Evolutionary conservation across 306 rosid genomes (phyloP).

Genomic region (Inga oerstediana): DNA sequence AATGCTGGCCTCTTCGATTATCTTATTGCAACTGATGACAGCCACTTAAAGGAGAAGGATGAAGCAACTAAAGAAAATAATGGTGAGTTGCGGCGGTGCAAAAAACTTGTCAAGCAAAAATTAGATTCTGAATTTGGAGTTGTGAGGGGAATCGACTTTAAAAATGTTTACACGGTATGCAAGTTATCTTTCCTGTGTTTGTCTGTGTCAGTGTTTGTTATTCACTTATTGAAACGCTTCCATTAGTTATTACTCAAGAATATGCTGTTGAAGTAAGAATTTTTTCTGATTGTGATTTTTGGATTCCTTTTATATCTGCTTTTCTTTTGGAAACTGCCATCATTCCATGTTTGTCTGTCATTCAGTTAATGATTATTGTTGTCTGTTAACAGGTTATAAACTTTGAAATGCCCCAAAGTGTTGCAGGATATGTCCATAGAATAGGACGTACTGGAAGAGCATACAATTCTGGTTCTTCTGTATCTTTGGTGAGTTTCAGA

Average conservation of each 20-base stretch:
- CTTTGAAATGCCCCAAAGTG: conserved; percentile 84
- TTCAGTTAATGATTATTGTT: conserved; percentile 15
- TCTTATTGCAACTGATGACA: conserved; percentile 85
- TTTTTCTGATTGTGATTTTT: conserved; percentile 15
- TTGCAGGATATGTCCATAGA: conserved; percentile 82
- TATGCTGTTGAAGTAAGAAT: neutral
- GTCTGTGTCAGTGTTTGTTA: neutral
- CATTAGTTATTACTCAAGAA: neutral
- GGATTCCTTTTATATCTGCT: conserved; percentile 21
- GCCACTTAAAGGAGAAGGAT: conserved; percentile 60
- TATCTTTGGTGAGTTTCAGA: conserved; percentile 79
- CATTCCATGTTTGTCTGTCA: conserved; percentile 16
- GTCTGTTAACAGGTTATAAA: conserved; percentile 74
- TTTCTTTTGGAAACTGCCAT: conserved; percentile 5
- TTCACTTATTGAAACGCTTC: conserved; percentile 18
- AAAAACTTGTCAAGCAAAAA: conserved; percentile 56
- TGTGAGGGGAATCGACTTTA: conserved; percentile 93
- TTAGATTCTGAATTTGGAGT: conserved; percentile 94
- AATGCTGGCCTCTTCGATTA: conserved; percentile 98
- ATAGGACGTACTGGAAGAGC: conserved; percentile 99
- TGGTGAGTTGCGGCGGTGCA: conserved; percentile 48
- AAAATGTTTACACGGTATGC: conserved; percentile 89
- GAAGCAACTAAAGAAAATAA: conserved; percentile 51
- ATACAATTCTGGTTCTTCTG: conserved; percentile 78
- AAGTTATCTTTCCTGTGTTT: conserved; percentile 26